Evolutionary conservation across 257 asterid species (phyloP).

Genomic region (Osmanthus fragrans): DNA sequence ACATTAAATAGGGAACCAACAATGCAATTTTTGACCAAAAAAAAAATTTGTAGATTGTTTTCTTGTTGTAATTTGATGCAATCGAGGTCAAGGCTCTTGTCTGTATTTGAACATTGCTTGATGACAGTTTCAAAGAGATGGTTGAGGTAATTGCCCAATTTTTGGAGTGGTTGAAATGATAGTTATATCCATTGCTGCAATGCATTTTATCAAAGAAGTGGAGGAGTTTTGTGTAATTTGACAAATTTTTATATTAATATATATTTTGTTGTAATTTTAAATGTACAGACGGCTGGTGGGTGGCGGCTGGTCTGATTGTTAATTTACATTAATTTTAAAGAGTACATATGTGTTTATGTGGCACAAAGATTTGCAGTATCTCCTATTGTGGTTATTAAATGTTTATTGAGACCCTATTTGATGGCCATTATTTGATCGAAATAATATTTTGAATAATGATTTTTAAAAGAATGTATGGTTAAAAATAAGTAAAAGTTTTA

Average conservation of each 20-base stretch:
- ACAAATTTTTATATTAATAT: neutral
- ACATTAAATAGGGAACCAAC: neutral
- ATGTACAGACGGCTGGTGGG: conserved; percentile 15
- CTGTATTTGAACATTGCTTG: conserved; percentile 16
- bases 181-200: conserved; percentile 7
- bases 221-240: conserved; percentile 23
- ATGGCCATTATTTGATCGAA: too few relatives aligned
- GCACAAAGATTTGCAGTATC: neutral
- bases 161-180: conserved; percentile 15
- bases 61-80: conserved; percentile 21
- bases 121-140: conserved; percentile 39
- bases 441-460: too few relatives aligned
- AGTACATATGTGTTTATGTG: conserved; percentile 31
- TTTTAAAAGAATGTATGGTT: too few relatives aligned
- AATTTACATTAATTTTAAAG: conserved; percentile 29
- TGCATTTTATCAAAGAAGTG: neutral
- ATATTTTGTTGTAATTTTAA: neutral
- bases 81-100: conserved; percentile 6
- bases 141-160: conserved; percentile 31
- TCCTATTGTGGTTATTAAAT: too few relatives aligned
- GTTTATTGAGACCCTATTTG: too few relatives aligned
- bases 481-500: too few relatives aligned
- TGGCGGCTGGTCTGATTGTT: conserved; percentile 31
- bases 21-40: neutral
- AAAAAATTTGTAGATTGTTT: neutral